phyloP scores from a whole-genome alignment of 108 stramenopile genomes.

The Skeletonema costatum region DNA sequence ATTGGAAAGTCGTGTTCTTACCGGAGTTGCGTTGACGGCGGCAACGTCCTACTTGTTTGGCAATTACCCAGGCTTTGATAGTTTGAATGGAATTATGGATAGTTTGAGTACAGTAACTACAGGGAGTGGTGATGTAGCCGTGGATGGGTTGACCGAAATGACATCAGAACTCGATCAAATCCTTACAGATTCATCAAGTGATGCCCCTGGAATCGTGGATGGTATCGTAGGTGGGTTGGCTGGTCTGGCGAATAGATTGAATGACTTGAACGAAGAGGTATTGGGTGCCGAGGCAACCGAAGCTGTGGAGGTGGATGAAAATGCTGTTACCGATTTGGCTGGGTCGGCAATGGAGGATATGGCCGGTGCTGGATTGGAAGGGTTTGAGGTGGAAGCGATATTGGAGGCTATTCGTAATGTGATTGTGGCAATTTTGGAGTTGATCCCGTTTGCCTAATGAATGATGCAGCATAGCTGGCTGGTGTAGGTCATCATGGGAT shows the following conservation, averaged over 20 bases:
- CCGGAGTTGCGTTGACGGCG: slow-evolving; percentile 47
- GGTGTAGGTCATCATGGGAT: no score
- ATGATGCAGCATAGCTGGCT: not conserved
- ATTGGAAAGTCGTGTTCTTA: slow-evolving; percentile 47
- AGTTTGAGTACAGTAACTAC: slow-evolving; percentile 10
- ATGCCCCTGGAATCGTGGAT: slow-evolving; percentile 10
- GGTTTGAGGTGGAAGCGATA: slow-evolving; percentile 36
- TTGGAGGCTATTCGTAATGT: slow-evolving; percentile 31
- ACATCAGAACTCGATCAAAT: slow-evolving; percentile 34
- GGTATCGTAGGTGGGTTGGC: slow-evolving; percentile 33
- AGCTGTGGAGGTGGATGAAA: slow-evolving; percentile 30
- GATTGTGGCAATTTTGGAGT: slow-evolving; percentile 32
- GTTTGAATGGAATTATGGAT: slow-evolving; percentile 2
- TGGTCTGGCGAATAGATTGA: slow-evolving; percentile 25
- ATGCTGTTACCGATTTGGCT: slow-evolving; percentile 11
- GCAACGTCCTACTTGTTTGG: slow-evolving; percentile 31
- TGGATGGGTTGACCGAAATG: slow-evolving; percentile 7
- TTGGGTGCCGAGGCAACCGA: not conserved
- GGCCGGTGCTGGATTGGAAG: slow-evolving; percentile 37
- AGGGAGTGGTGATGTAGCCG: slow-evolving; percentile 25
- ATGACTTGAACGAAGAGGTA: slow-evolving; percentile 14
- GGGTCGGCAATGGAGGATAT: slow-evolving; percentile 39
- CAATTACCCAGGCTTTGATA: slow-evolving; percentile 1
- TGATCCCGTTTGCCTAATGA: slow-evolving; percentile 16
- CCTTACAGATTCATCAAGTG: slow-evolving; percentile 9